These are phyloP conservation scores for Metarhizium album DNA, from an alignment of 2,329 filamentous ascomycete genomes.

Conservation along the genomic window DNA sequence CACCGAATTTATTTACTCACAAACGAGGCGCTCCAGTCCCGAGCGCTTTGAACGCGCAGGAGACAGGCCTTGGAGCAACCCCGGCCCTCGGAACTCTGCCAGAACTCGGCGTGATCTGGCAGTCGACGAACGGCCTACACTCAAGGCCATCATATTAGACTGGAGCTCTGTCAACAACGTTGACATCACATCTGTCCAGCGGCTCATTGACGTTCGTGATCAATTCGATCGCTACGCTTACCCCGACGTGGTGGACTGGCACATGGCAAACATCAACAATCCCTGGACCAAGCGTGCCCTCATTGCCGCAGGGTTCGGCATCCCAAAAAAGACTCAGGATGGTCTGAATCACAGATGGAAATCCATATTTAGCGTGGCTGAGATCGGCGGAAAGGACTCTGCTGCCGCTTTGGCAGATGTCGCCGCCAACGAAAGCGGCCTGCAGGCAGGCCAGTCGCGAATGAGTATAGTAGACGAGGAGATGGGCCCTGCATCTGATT, in stretches of 20 bases:
- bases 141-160: slow-evolving; percentile 87
- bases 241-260: slow-evolving; percentile 83
- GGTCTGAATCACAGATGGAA: slow-evolving; percentile 64
- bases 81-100: slow-evolving; percentile 49
- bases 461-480: slow-evolving; percentile 21
- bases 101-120: slow-evolving; percentile 24
- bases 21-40: slow-evolving; percentile 67
- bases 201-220: slow-evolving; percentile 87
- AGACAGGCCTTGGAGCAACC: slow-evolving; percentile 92
- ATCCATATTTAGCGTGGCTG: slow-evolving; percentile 89
- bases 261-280: slow-evolving; percentile 88
- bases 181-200: slow-evolving; percentile 85
- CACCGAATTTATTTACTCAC: slow-evolving; percentile 52
- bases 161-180: slow-evolving; percentile 91
- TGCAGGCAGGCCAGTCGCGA: slow-evolving; percentile 3
- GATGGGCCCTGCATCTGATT: slow-evolving; percentile 20
- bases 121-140: slow-evolving; percentile 45
- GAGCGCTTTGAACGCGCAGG: slow-evolving; percentile 53
- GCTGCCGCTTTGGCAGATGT: slow-evolving; percentile 59
- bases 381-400: slow-evolving; percentile 62
- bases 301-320: slow-evolving; percentile 78
- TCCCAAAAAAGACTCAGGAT: slow-evolving; percentile 44
- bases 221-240: slow-evolving; percentile 78
- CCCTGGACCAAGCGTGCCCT: slow-evolving; percentile 85
- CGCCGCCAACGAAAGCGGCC: slow-evolving; percentile 39